Base-by-base conservation (phyloP, 148 eudicot genomes). In the Selenicereus undatus region DNA sequence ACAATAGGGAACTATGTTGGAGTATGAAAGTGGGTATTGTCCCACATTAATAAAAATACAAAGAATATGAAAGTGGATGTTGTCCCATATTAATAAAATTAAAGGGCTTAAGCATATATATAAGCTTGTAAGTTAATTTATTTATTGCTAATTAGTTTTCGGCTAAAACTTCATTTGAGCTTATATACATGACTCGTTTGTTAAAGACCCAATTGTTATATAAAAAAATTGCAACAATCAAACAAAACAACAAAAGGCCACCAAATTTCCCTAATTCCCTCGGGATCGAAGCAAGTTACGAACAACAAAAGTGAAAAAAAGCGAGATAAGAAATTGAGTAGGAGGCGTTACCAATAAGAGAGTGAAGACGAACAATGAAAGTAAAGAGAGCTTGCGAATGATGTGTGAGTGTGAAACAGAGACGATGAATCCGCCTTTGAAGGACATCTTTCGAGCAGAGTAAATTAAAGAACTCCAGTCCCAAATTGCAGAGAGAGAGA, bases 331-430 rank as follows among this genome's bases (percentile, higher is more conserved):
- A 27, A 83, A 66, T 78, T 51, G 39, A 52, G 56, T 21, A 74
- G 30, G 26, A 58, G 20, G 80, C n/a, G 11, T 79, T 81, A 83
- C 85, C 74, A 80, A 42, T n/a, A 80, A 62, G 65, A 84, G 83
- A 76, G 62, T 11, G 69, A 76, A 58, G 62, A 76, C 18, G 56
- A 84, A 43, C 74, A 80, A 24, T 48, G 80, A 80, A n/a, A 84
- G 68, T 71, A 22, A 72, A 26, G 80, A 76, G 54, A 60, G 80
- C 54, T 58, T 56, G 21, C 73, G 78, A 32, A 5, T 64, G 5
- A 60, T 18, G 71, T 18, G 74, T 13, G 69, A 75, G 8, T 73
- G 71, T 18, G 6, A 71, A 18, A 50, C 32, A n/a, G 30, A 12
- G 18, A 50, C 56, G 30, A 73, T 11, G 36, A 54, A 27, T 74